Base-by-base conservation (phyloP, 1,139 yeast species). In the Suhomyces choctaworum region DNA sequence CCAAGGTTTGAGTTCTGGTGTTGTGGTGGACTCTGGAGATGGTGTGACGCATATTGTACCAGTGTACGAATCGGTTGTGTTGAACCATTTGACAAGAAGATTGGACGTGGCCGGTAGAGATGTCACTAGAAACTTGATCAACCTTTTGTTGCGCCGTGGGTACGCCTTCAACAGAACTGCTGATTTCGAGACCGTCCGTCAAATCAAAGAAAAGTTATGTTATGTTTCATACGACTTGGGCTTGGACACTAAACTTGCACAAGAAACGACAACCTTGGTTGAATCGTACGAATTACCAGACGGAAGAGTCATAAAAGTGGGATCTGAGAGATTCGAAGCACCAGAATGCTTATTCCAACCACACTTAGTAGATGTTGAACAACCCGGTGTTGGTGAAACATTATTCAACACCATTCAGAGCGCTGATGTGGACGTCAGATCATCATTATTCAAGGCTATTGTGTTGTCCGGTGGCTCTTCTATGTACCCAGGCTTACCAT, bases 281-380 rank as follows among this genome's bases (percentile, higher is more conserved):
- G 95, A 90, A 59, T 77, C 77, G 42, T 90, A 87, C 60, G 97
- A 92, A 64, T 75, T 94, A 45, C 98, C 98, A 9, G 98, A 92
- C 63, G 98, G 98, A 36, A 79, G 98, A 62, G 80, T 86, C 25
- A 89, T 92, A 52, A 87, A 85, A 61, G 87, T 90, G 30, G 97
- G 98, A 4, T 86, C 94, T 22, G 98, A 92, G 64, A 78, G 98
- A 63, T 92, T 87, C 60, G 96, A 89, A 65, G 98, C 98, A 3
- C 97, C 98, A 23, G 98, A 92, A 64, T 92, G 98, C 67, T 73
- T 92, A 52, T 92, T 92, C 77, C 98, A 94, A 67, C 98, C 98
- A 36, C 81, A 82, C 52, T 75, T 92, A 51, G 97, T 92, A n/a
- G 98, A 90, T 60, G 88, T 87, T 41, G 98, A 92, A 66, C 97